These are phyloP conservation scores for Macroventuria anomochaeta DNA, from an alignment of 2,329 filamentous ascomycete genomes.

Conservation along the genomic window DNA sequence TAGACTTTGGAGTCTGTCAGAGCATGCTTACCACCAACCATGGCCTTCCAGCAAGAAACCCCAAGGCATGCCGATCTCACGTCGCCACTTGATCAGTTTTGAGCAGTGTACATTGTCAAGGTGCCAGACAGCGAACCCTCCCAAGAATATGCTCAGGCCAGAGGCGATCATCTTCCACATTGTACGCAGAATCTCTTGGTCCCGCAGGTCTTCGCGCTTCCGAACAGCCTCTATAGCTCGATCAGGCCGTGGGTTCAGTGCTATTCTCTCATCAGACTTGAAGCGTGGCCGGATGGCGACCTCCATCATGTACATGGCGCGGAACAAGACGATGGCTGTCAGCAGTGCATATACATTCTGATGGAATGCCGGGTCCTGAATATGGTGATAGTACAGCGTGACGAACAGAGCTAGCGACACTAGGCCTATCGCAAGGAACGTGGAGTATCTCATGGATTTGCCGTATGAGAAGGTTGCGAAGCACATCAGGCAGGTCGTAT, in stretches of 20 bases:
- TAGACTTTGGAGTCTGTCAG: no score
- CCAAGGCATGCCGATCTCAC: conserved; percentile 77
- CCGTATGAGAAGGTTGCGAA: conserved; percentile 79
- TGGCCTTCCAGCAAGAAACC: conserved; percentile 76
- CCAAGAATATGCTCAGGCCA: conserved; percentile 74
- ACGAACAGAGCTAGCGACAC: conserved; percentile 66
- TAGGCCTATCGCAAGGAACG: conserved; percentile 64
- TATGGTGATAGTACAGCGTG: conserved; percentile 79
- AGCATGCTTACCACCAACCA: conserved; percentile 68
- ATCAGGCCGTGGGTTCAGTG: conserved; percentile 32
- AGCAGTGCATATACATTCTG: conserved; percentile 78
- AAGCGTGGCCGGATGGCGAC: conserved; percentile 65
- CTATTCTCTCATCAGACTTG: conserved; percentile 50
- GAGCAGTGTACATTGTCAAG: conserved; percentile 80
- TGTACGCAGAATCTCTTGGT: conserved; percentile 63
- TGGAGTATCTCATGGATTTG: conserved; percentile 59
- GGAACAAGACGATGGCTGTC: conserved; percentile 72
- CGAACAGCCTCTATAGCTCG: conserved; percentile 46
- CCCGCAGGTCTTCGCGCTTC: conserved; percentile 60
- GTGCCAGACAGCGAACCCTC: conserved; percentile 78
- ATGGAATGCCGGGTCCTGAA: conserved; percentile 83
- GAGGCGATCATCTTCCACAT: conserved; percentile 79
- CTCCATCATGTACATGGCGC: conserved; percentile 81
- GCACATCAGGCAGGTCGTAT: conserved; percentile 71
- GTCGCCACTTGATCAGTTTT: conserved; percentile 69